A percentile compares a stretch with the other conserved stretches of the same genome.
These are phyloP conservation scores for Bathelium albidoporum DNA, from an alignment of 495 filamentous ascomycete genomes.

Conservation along the genomic window DNA sequence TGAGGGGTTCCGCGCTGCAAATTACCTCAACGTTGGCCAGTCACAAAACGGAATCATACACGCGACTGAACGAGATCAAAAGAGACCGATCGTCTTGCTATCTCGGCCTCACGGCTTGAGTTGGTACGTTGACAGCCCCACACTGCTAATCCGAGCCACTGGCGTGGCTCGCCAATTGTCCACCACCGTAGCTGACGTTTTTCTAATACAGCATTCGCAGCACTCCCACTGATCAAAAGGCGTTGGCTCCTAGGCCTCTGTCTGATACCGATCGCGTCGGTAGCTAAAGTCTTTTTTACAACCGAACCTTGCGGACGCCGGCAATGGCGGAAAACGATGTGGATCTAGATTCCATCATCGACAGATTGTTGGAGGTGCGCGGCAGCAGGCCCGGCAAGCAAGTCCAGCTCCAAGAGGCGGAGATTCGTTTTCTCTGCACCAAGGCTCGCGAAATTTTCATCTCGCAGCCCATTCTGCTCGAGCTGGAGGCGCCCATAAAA, in stretches of 20 bases:
- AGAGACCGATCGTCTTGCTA: not conserved
- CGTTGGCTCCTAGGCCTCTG: not conserved
- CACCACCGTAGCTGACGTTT: not conserved
- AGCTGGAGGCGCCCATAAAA: slow-evolving; percentile 98
- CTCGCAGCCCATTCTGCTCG: slow-evolving; percentile 93
- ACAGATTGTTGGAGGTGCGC: slow-evolving; percentile 92
- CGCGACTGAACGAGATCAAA: not conserved
- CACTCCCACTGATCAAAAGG: not conserved
- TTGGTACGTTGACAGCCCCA: not conserved
- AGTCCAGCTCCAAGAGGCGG: slow-evolving; percentile 90
- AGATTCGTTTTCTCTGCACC: slow-evolving; percentile 96
- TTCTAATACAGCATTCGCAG: not conserved
- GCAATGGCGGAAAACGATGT: slow-evolving; percentile 96
- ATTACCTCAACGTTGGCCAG: not conserved
- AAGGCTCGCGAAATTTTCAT: slow-evolving; percentile 99
- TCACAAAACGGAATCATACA: not conserved
- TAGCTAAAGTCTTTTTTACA: not conserved
- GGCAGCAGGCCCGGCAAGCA: slow-evolving; percentile 97
- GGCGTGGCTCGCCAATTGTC: not conserved
- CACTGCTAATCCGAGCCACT: not conserved
- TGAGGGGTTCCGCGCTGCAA: slow-evolving; percentile 1
- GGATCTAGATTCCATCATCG: slow-evolving; percentile 98
- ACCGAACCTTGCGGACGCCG: slow-evolving; percentile 17
- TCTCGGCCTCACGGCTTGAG: not conserved
- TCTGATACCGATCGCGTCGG: not conserved